Percentiles rank a stretch among this genome's conserved stretches.
Evolutionary conservation across 768 basidiomycete species (phyloP).

Genomic region (Austroboletus eburneus): DNA sequence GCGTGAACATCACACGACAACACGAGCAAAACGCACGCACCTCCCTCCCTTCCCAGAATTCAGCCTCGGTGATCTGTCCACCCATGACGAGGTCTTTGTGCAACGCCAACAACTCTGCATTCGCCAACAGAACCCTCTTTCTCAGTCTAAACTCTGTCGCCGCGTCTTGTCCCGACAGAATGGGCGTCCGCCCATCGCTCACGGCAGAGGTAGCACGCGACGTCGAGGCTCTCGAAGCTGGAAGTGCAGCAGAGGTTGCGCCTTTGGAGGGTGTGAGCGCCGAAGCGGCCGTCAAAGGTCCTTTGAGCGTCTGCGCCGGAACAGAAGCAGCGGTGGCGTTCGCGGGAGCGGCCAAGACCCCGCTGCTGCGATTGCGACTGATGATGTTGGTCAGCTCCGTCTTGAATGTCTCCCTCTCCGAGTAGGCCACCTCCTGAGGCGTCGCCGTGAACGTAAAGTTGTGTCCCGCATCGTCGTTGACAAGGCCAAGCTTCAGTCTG

Average conservation of each 20-base stretch:
- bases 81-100: conserved; percentile 87
- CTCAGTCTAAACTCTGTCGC: conserved; percentile 68
- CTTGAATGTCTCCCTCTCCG: conserved; percentile 83
- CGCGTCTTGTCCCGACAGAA: conserved; percentile 55
- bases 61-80: conserved; percentile 82
- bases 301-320: conserved; percentile 21
- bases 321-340: conserved; percentile 14
- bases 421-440: conserved; percentile 55
- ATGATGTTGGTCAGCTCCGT: conserved; percentile 73
- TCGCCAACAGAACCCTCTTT: conserved; percentile 74
- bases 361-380: conserved; percentile 57
- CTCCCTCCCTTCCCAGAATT: conserved; percentile 98
- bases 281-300: conserved; percentile 17
- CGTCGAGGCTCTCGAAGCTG: conserved; percentile 41
- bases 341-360: conserved; percentile 4
- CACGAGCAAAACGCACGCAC: conserved; percentile 38
- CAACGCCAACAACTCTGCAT: conserved; percentile 71
- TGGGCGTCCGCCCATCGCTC: conserved; percentile 49
- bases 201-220: conserved; percentile 64
- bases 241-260: conserved; percentile 28
- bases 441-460: conserved; percentile 74
- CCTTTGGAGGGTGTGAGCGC: conserved; percentile 20
- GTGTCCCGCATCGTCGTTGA: conserved; percentile 68
- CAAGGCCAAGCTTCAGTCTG: conserved; percentile 67
- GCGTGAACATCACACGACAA: not conserved